Conservation (phyloP, 192 early-diverging fungal genomes). For the Paraglomus brasilianum region DNA sequence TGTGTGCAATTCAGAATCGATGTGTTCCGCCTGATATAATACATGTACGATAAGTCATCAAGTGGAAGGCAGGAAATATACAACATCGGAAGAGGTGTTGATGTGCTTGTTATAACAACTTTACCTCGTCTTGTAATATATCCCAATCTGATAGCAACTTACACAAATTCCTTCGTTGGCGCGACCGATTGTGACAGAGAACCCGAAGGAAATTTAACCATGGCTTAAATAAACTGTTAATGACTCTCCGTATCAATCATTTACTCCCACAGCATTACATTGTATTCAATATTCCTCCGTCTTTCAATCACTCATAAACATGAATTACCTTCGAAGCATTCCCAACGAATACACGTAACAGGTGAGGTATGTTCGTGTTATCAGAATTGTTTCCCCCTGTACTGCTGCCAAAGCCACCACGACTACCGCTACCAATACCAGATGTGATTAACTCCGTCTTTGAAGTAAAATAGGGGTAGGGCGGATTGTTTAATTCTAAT, state of each 20-base stretch:
- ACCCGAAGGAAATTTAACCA: constrained; percentile 54
- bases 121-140: constrained; percentile 51
- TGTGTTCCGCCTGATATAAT: constrained; percentile 33
- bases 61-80: no score
- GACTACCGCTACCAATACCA: background rate
- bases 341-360: constrained; percentile 22
- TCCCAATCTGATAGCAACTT: constrained; percentile 63
- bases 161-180: constrained; percentile 57
- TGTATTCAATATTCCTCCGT: background rate
- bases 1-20: constrained; percentile 33
- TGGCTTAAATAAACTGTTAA: constrained; percentile 42
- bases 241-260: constrained; percentile 5
- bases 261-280: background rate
- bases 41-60: background rate
- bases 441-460: background rate
- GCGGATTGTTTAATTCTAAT: constrained; percentile 26
- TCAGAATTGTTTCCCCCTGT: no score
- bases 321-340: constrained; percentile 18
- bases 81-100: no score
- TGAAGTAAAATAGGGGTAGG: constrained; percentile 21
- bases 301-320: constrained; percentile 20
- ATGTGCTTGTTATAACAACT: constrained; percentile 31
- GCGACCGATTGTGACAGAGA: constrained; percentile 58
- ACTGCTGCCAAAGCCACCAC: background rate
- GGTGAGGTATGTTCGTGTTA: background rate